Conservation (phyloP, 768 basidiomycete species). For the Suillus subalutaceus region DNA sequence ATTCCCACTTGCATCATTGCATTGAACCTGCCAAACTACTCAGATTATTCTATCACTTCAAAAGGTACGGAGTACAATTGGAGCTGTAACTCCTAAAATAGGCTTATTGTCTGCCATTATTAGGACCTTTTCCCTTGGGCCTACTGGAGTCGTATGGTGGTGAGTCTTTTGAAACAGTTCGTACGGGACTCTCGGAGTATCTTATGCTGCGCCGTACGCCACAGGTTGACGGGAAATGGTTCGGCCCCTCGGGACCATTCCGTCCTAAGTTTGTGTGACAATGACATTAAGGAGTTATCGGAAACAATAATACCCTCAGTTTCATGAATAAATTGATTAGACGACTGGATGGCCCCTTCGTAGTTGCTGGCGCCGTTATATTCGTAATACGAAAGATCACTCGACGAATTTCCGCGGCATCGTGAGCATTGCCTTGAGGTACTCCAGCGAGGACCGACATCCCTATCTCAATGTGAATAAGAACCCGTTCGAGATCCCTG, state of each 20-base stretch:
- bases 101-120: conserved; percentile 8
- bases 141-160: conserved; percentile 84
- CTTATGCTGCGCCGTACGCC: conserved; percentile 49
- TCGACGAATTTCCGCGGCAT: background rate
- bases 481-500: background rate
- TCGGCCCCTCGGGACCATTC: conserved; percentile 44
- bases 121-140: conserved; percentile 45
- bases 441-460: background rate
- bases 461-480: background rate
- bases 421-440: background rate
- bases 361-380: too few species aligned
- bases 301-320: background rate
- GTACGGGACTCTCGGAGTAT: conserved; percentile 66
- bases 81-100: conserved; percentile 2
- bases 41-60: conserved; percentile 85
- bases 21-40: conserved; percentile 12
- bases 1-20: conserved; percentile 1
- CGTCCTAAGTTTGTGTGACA: conserved; percentile 39
- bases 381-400: background rate
- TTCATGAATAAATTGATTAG: background rate
- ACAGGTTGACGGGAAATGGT: conserved; percentile 49
- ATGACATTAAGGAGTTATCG: conserved; percentile 10
- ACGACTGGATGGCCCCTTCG: background rate
- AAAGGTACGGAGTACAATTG: conserved; percentile 53
- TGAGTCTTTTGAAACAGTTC: conserved; percentile 36